Evolutionary conservation across 139 green algal species (phyloP), one percentile per base, ranked within the genome.

Genomic region (Helicosporidium sp.): DNA sequence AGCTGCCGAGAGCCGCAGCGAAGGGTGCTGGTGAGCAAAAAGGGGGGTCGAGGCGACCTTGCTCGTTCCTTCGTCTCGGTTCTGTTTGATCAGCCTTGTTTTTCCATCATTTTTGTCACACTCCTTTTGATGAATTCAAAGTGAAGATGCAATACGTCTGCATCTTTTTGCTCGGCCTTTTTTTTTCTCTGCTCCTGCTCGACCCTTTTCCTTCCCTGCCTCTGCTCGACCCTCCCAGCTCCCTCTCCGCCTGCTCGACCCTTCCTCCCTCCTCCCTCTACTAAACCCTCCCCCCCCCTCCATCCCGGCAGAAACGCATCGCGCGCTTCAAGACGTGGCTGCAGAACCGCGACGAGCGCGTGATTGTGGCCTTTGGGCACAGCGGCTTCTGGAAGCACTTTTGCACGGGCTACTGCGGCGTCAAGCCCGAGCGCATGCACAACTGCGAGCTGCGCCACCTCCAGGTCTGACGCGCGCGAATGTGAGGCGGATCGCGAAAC

Each of bases 331-430:
- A 49, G 5, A 35, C 42, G 22, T 83, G 74, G 77, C 48, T 83
- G 25, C 33, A 62, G 16, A 40, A 26, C 10, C 61, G 57, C 28
- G 65, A 62, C 2, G 69, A 83, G 46, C 63, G 58, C 22, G 41
- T 72, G 15, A 66, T 86, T 26, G 65, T 86, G 24, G 69, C 66
- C 0, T 67, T 82, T 44, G 77, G 77, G 10, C 77, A 86, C 65
- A 66, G 49, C 58, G 61, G 40, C 13, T 77, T 79, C 45, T 80
- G 65, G 51, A 65, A 66, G 48, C 51, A 68, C 40, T 70, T 83
- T 37, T 37, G 47, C 29, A 46, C 17, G 25, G 39, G 23, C 43
- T 20, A 35, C 46, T 28, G 33, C 19, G 57, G 57, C 25, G 26
- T 26, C 18, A 66, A 58, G 28, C 36, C 50, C 23, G 15, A 42